These are phyloP conservation scores for Lentinula sp. DNA, from an alignment of 768 basidiomycete species.

Conservation along the genomic window DNA sequence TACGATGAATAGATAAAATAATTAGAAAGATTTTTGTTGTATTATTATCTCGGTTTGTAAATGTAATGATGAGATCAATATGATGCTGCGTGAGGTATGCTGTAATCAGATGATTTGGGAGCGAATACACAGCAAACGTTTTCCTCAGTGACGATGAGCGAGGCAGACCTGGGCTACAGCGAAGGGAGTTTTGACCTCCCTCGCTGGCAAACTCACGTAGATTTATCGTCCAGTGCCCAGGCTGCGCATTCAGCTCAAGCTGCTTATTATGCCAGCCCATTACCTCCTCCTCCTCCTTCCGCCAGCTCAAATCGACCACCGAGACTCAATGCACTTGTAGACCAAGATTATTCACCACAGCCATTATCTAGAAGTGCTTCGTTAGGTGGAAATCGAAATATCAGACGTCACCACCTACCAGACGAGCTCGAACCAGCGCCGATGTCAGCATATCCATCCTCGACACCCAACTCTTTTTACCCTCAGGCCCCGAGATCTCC, in stretches of 20 bases:
- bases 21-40: neutral
- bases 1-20: slow-evolving; percentile 16
- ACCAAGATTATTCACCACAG: slow-evolving; percentile 45
- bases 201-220: slow-evolving; percentile 59
- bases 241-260: slow-evolving; percentile 49
- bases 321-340: slow-evolving; percentile 60
- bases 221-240: slow-evolving; percentile 42
- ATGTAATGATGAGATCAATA: neutral
- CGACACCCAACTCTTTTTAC: slow-evolving; percentile 55
- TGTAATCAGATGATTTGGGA: slow-evolving; percentile 3
- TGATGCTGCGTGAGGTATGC: neutral
- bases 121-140: slow-evolving; percentile 6
- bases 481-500: slow-evolving; percentile 56
- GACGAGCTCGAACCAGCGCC: slow-evolving; percentile 56
- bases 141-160: slow-evolving; percentile 3
- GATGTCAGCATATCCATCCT: slow-evolving; percentile 19
- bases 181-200: slow-evolving; percentile 65
- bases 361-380: slow-evolving; percentile 58
- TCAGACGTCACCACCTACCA: slow-evolving; percentile 61
- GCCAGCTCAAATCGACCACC: slow-evolving; percentile 5
- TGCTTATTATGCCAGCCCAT: slow-evolving; percentile 47
- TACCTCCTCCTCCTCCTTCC: slow-evolving; percentile 44
- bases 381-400: slow-evolving; percentile 46
- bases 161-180: slow-evolving; percentile 6
- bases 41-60: neutral